Conservation (phyloP, 306 rosid species). For the Crataegus laevigata region DNA sequence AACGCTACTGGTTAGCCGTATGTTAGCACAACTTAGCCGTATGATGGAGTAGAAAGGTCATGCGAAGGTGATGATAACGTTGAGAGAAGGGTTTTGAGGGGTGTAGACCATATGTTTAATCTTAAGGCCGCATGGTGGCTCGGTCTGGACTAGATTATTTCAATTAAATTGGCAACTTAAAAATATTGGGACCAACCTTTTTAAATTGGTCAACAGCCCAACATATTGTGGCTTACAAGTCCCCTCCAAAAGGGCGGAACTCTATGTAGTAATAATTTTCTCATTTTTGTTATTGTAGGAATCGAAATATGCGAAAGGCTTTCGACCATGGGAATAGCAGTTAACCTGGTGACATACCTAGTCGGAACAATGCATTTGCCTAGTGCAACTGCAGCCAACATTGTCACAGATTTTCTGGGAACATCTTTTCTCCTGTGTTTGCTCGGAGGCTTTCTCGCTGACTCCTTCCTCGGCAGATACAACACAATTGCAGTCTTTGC, state of each 20-base stretch:
- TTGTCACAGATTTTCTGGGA: constrained; percentile 84
- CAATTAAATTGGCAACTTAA: too few species aligned
- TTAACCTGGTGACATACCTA: constrained; percentile 82
- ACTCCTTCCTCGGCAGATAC: constrained; percentile 84
- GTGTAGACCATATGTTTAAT: neutral
- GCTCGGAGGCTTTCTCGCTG: constrained; percentile 94
- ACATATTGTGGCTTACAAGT: too few species aligned
- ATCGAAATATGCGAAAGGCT: constrained; percentile 85
- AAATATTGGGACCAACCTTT: too few species aligned
- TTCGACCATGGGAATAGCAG: constrained; percentile 92
- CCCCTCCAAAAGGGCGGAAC: too few species aligned
- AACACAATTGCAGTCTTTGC: constrained; percentile 73
- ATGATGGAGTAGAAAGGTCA: constrained; percentile 3
- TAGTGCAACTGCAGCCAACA: constrained; percentile 86
- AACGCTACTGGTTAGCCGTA: too few species aligned
- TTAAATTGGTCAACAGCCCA: too few species aligned
- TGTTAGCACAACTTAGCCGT: neutral
- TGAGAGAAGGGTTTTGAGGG: neutral
- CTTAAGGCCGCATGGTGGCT: neutral
- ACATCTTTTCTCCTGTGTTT: constrained; percentile 74
- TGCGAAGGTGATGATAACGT: constrained; percentile 10
- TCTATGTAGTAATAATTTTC: neutral
- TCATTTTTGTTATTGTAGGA: constrained; percentile 29
- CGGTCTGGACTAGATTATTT: too few species aligned
- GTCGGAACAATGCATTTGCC: constrained; percentile 79